These are phyloP conservation scores for Wickerhamomyces canadensis DNA, from an alignment of 805 yeast species.

Conservation along the genomic window DNA sequence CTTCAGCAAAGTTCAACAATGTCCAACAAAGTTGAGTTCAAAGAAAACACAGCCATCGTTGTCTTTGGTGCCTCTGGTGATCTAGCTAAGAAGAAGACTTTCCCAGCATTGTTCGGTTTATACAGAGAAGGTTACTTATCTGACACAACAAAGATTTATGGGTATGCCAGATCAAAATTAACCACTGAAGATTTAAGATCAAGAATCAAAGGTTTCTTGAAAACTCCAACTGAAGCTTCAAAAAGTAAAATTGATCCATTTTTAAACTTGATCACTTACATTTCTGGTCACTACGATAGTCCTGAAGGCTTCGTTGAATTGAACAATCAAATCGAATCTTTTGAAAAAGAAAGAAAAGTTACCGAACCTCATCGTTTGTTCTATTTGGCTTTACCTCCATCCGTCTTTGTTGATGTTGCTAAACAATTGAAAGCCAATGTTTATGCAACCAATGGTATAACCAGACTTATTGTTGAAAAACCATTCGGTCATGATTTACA, in stretches of 20 bases:
- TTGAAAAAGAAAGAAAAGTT: constrained; percentile 47
- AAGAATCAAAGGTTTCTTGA: constrained; percentile 61
- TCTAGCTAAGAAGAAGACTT: constrained; percentile 91
- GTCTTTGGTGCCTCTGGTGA: constrained; percentile 97
- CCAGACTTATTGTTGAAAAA: constrained; percentile 89
- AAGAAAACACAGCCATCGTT: constrained; percentile 63
- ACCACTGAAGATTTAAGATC: constrained; percentile 58
- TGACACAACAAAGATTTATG: constrained; percentile 64
- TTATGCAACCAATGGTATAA: constrained; percentile 63
- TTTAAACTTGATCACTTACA: constrained; percentile 59
- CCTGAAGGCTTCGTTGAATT: constrained; percentile 67
- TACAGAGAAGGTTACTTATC: constrained; percentile 76
- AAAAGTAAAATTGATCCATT: constrained; percentile 53
- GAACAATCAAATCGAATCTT: constrained; percentile 46
- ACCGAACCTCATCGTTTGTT: constrained; percentile 69
- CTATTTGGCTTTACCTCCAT: constrained; percentile 93
- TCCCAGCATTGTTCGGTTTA: constrained; percentile 78
- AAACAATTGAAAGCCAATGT: constrained; percentile 60
- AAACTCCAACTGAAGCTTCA: constrained; percentile 39
- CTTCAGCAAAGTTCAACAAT: not conserved
- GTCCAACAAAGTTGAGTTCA: constrained; percentile 36
- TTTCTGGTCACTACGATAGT: constrained; percentile 74
- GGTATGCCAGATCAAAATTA: constrained; percentile 86
- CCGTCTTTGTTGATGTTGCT: constrained; percentile 80
- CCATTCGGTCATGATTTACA: constrained; percentile 94